A percentile compares a stretch with the other conserved stretches of the same genome.
These are phyloP conservation scores for Fraxinus pennsylvanica DNA, from an alignment of 257 asterid genomes.

Conservation along the genomic window DNA sequence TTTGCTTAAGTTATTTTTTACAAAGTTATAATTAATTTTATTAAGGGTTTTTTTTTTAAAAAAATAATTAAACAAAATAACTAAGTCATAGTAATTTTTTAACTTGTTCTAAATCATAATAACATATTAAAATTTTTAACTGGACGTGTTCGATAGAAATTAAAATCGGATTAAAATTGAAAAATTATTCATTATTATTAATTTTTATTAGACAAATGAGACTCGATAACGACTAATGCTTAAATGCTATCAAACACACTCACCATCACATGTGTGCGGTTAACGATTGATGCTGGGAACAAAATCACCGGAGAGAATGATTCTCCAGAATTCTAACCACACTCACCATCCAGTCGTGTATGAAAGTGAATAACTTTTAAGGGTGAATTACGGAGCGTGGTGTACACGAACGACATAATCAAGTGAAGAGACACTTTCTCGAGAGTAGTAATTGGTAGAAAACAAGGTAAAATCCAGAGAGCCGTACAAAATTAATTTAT, in stretches of 20 bases:
- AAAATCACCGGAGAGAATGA: constrained; percentile 21
- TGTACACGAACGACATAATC: not conserved
- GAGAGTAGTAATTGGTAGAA: constrained; percentile 40
- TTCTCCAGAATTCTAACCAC: constrained; percentile 14
- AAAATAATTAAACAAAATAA: no score
- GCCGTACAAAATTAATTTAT: constrained; percentile 49
- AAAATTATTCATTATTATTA: no score
- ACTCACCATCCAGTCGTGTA: constrained; percentile 26
- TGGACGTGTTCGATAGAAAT: no score
- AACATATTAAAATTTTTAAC: constrained; percentile 22
- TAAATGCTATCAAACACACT: no score
- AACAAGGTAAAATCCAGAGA: constrained; percentile 53
- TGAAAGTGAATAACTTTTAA: not conserved
- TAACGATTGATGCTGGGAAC: constrained; percentile 28
- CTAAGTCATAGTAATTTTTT: no score
- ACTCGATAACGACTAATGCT: no score
- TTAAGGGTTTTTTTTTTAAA: no score
- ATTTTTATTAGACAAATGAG: no score
- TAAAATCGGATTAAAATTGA: no score
- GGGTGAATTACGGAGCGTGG: constrained; percentile 18
- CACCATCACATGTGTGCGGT: constrained; percentile 38
- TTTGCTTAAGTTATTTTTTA: not conserved
- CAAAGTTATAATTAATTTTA: no score
- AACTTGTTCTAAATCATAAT: constrained; percentile 6
- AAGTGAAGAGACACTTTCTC: constrained; percentile 35